These are phyloP conservation scores for Dovyalis caffra DNA, from an alignment of 345 rosid genomes.

Conservation along the genomic window DNA sequence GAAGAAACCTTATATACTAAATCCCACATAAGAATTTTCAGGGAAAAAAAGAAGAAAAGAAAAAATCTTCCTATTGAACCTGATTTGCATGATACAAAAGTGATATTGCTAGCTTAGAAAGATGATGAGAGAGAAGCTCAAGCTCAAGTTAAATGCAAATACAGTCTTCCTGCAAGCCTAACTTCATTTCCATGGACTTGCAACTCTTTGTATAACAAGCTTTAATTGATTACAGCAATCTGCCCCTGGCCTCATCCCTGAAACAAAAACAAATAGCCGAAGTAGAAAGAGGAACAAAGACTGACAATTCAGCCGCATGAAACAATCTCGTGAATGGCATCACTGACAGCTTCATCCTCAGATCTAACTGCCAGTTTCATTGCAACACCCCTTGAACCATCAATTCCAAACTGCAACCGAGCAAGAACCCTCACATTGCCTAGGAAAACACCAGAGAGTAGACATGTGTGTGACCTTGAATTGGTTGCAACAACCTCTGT, in stretches of 20 bases:
- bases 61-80: slow-evolving; percentile 5
- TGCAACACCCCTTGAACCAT: slow-evolving; percentile 74
- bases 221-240: slow-evolving; percentile 8
- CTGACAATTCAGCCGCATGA: slow-evolving; percentile 55
- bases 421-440: slow-evolving; percentile 82
- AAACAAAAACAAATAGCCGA: neutral
- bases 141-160: slow-evolving; percentile 7
- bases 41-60: neutral
- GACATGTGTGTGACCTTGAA: slow-evolving; percentile 91
- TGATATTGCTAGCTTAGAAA: slow-evolving; percentile 12
- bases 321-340: slow-evolving; percentile 85
- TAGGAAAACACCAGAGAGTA: slow-evolving; percentile 85
- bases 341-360: slow-evolving; percentile 69
- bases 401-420: slow-evolving; percentile 80
- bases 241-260: slow-evolving; percentile 8
- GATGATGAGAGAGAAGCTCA: slow-evolving; percentile 2
- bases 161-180: neutral
- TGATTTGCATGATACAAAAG: slow-evolving; percentile 31
- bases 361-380: slow-evolving; percentile 93
- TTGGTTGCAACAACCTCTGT: slow-evolving; percentile 78
- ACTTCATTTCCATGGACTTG: slow-evolving; percentile 8
- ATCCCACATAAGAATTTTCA: slow-evolving; percentile 3
- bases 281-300: neutral
- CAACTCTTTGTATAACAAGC: slow-evolving; percentile 16
- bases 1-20: slow-evolving; percentile 16